phyloP scores from a whole-genome alignment of 495 filamentous ascomycete species.

The Talaromyces borbonicus region DNA sequence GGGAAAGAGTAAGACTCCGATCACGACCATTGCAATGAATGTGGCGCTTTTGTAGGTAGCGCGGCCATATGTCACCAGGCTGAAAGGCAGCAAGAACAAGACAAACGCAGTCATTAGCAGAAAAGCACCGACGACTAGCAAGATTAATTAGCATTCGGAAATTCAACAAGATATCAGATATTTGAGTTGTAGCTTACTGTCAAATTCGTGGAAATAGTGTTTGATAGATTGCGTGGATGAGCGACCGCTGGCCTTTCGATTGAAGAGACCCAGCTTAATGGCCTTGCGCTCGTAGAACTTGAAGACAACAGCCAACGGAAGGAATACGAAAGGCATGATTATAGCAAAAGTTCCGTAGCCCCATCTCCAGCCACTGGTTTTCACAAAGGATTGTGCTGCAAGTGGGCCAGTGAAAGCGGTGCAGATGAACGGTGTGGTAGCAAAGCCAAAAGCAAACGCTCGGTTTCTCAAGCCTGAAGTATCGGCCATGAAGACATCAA shows the following conservation, averaged over 20 bases:
- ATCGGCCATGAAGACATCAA: slow-evolving; percentile 57
- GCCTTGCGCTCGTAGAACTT: slow-evolving; percentile 51
- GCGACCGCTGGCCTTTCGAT: slow-evolving; percentile 31
- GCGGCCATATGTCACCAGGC: slow-evolving; percentile 33
- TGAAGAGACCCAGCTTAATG: slow-evolving; percentile 29
- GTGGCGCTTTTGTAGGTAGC: slow-evolving; percentile 39
- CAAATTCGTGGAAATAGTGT: slow-evolving; percentile 52
- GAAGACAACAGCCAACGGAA: slow-evolving; percentile 45
- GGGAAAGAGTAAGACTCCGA: slow-evolving; percentile 46
- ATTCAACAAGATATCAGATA: neutral
- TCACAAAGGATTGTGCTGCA: slow-evolving; percentile 33
- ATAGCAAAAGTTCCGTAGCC: slow-evolving; percentile 53
- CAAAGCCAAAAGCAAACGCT: slow-evolving; percentile 51
- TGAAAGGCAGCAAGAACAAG: slow-evolving; percentile 56
- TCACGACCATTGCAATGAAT: slow-evolving; percentile 47
- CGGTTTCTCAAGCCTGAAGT: slow-evolving; percentile 54
- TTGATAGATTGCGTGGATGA: slow-evolving; percentile 36
- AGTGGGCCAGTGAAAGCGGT: slow-evolving; percentile 35
- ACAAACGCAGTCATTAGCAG: slow-evolving; percentile 48
- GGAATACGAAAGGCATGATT: slow-evolving; percentile 43
- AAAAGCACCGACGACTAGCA: slow-evolving; percentile 42
- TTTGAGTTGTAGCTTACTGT: slow-evolving; percentile 28
- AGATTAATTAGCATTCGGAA: slow-evolving; percentile 6
- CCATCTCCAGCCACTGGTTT: slow-evolving; percentile 51
- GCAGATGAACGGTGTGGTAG: slow-evolving; percentile 55